These are phyloP conservation scores for Physcomitrium patens DNA, from an alignment of 225 moss, liverwort and hornwort species.

Conservation along the genomic window DNA sequence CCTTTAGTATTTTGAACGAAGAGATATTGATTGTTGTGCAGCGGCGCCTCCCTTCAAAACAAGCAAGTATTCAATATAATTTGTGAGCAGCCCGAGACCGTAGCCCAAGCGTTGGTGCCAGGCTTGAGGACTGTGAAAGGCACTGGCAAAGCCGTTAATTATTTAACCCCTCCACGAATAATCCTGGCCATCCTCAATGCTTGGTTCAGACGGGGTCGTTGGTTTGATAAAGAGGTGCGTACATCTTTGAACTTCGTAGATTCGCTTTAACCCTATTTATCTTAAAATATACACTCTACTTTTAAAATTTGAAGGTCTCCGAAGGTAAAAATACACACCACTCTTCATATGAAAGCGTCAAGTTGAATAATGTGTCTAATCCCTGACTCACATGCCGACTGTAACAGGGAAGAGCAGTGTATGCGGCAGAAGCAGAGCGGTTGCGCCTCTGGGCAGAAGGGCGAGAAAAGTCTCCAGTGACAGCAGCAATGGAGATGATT, in stretches of 20 bases:
- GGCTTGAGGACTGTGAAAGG: conserved; percentile 74
- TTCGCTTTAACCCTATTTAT: background rate
- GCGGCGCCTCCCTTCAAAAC: conserved; percentile 80
- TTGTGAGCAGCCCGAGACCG: conserved; percentile 88
- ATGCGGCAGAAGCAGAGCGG: conserved; percentile 82
- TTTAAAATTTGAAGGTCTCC: background rate
- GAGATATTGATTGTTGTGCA: conserved; percentile 32
- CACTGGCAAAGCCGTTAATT: conserved; percentile 80
- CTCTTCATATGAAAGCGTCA: background rate
- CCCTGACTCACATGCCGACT: background rate
- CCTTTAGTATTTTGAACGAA: conserved; percentile 16
- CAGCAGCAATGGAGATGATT: conserved; percentile 84
- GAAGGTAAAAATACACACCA: background rate
- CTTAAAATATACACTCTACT: background rate
- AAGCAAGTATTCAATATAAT: conserved; percentile 83
- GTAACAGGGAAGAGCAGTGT: conserved; percentile 73
- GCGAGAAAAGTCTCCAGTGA: conserved; percentile 75
- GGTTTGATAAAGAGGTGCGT: conserved; percentile 78
- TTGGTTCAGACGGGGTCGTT: conserved; percentile 82
- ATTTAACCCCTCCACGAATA: conserved; percentile 78
- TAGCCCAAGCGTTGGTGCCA: conserved; percentile 81
- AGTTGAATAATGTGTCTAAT: background rate
- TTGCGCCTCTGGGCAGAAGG: conserved; percentile 86
- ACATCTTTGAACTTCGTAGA: background rate
- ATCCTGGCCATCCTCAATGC: conserved; percentile 74